phyloP scores from a whole-genome alignment of 768 basidiomycete genomes.

The Scleroderma bovista region DNA sequence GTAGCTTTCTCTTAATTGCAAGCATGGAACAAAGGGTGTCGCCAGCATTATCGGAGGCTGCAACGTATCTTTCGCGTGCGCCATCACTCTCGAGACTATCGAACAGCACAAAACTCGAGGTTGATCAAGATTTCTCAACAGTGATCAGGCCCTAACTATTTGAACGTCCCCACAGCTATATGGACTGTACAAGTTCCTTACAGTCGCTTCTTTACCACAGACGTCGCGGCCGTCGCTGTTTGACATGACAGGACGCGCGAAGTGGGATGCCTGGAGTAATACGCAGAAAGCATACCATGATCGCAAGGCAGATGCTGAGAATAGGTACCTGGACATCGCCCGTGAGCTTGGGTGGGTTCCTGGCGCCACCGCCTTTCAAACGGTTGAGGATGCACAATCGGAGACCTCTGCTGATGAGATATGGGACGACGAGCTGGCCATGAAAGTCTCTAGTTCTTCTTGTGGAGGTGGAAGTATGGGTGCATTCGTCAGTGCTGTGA shows the following conservation, averaged over 20 bases:
- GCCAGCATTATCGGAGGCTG: slow-evolving; percentile 52
- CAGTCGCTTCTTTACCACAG: slow-evolving; percentile 49
- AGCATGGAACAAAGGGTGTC: slow-evolving; percentile 31
- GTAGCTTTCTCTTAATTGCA: background rate
- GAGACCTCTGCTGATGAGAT: slow-evolving; percentile 35
- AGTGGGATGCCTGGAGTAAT: slow-evolving; percentile 80
- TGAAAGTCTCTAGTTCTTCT: slow-evolving; percentile 18
- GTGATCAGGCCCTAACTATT: slow-evolving; percentile 16
- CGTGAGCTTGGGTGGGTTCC: slow-evolving; percentile 63
- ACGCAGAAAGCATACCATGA: slow-evolving; percentile 44
- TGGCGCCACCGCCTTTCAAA: slow-evolving; percentile 13
- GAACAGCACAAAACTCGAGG: slow-evolving; percentile 69
- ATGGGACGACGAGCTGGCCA: slow-evolving; percentile 37
- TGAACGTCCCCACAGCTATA: slow-evolving; percentile 56
- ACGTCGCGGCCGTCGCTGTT: slow-evolving; percentile 67
- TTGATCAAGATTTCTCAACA: slow-evolving; percentile 29
- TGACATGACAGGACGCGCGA: slow-evolving; percentile 73
- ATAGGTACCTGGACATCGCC: slow-evolving; percentile 65
- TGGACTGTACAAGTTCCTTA: slow-evolving; percentile 75
- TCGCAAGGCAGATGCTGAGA: slow-evolving; percentile 46
- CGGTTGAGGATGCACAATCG: slow-evolving; percentile 5
- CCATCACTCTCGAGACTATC: slow-evolving; percentile 52
- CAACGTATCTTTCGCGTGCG: slow-evolving; percentile 54
- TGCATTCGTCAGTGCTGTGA: slow-evolving; percentile 55
- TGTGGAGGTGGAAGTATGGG: slow-evolving; percentile 44